phyloP scores from a whole-genome alignment of 169 alveolate species.

The Plasmodium coatneyi region DNA sequence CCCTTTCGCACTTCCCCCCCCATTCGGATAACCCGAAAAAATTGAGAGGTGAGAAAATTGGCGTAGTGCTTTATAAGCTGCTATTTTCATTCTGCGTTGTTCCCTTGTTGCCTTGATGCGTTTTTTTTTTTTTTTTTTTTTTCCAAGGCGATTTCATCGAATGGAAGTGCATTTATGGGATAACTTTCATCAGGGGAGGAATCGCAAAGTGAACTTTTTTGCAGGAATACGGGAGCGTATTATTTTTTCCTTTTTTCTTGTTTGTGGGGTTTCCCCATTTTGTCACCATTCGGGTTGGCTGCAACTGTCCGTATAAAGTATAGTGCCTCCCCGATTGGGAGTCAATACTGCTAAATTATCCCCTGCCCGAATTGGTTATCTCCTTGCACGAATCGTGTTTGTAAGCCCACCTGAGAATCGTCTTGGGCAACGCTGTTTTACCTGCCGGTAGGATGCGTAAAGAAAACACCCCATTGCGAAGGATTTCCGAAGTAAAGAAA shows the following conservation, averaged over 20 bases:
- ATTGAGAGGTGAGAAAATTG: neutral
- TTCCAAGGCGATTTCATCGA: neutral
- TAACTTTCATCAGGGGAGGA: neutral
- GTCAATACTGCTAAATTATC: neutral
- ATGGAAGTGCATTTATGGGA: neutral
- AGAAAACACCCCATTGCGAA: neutral
- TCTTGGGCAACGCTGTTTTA: neutral
- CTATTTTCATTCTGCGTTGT: neutral
- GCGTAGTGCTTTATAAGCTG: neutral
- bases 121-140: neutral
- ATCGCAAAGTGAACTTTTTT: neutral
- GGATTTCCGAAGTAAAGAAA: no score
- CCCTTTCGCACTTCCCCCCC: neutral
- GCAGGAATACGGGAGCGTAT: neutral
- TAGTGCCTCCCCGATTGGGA: neutral
- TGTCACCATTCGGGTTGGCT: neutral
- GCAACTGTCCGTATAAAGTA: neutral
- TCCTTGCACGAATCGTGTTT: neutral
- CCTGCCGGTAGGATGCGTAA: neutral
- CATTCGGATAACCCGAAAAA: neutral
- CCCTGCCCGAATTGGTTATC: neutral
- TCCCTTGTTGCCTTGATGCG: neutral
- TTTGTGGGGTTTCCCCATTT: neutral
- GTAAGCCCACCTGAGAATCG: neutral
- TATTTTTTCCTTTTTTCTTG: neutral